These are phyloP conservation scores for Esteya vermicola DNA, from an alignment of 2,329 filamentous ascomycete genomes.

Conservation along the genomic window DNA sequence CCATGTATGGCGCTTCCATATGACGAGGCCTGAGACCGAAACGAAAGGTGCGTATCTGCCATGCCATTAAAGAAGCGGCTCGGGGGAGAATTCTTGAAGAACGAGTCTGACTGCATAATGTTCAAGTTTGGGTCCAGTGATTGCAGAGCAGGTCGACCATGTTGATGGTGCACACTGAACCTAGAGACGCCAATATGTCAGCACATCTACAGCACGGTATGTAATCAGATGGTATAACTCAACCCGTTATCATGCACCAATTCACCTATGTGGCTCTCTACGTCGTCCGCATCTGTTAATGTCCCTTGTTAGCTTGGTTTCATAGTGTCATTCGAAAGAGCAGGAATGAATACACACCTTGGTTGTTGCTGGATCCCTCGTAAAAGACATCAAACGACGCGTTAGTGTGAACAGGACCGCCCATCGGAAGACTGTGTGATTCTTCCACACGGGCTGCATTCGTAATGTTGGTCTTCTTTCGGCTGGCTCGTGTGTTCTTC, in stretches of 20 bases:
- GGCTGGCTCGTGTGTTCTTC: conserved; percentile 1
- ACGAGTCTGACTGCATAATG: conserved; percentile 1
- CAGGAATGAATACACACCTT: conserved; percentile 2
- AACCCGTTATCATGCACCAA: conserved; percentile 7
- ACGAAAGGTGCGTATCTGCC: conserved; percentile 4
- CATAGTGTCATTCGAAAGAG: neutral
- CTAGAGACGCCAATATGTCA: conserved; percentile 3
- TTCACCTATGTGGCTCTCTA: conserved; percentile 1
- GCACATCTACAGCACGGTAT: neutral
- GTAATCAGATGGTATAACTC: neutral
- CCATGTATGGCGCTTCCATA: conserved; percentile 3
- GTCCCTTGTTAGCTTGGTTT: neutral
- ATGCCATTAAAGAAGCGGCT: conserved; percentile 5
- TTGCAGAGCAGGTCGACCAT: conserved; percentile 8
- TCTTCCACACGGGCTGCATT: neutral
- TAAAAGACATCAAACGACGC: conserved; percentile 6
- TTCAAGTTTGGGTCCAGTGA: conserved; percentile 9
- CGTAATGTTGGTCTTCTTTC: neutral
- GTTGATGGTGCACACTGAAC: conserved; percentile 2
- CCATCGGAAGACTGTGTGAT: neutral
- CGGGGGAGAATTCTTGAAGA: conserved; percentile 4
- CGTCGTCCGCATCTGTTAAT: neutral
- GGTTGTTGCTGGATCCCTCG: conserved; percentile 1
- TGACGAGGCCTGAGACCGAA: conserved; percentile 1
- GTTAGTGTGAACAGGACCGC: neutral